Conservation (phyloP, 345 rosid species). For the Populus tremula region DNA sequence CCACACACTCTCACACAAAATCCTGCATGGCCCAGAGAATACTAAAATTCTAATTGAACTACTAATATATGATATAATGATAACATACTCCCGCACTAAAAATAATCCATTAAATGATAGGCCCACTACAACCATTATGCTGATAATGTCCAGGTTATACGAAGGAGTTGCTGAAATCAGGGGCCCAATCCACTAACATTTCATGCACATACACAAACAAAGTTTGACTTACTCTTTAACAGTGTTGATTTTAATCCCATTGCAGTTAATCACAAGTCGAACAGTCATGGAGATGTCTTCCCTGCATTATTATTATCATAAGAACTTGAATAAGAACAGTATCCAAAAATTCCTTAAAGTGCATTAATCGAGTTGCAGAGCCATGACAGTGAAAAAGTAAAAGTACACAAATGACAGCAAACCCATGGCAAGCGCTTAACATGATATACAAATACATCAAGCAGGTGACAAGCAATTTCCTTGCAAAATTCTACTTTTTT, state of each 20-base stretch:
- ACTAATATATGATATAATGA: neutral
- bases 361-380: neutral
- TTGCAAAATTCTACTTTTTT: neutral
- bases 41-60: neutral
- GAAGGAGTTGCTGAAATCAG: slow-evolving; percentile 1
- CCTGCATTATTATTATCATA: slow-evolving; percentile 40
- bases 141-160: neutral
- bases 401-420: neutral
- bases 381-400: neutral
- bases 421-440: neutral
- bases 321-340: slow-evolving; percentile 3
- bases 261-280: slow-evolving; percentile 88
- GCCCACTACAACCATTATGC: neutral
- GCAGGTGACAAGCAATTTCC: neutral
- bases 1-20: neutral
- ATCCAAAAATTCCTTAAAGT: neutral
- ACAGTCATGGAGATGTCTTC: slow-evolving; percentile 83
- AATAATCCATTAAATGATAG: neutral
- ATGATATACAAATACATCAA: neutral
- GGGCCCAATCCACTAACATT: slow-evolving; percentile 7
- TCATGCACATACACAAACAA: neutral
- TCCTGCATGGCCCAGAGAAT: neutral
- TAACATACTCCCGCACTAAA: neutral
- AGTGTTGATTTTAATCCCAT: slow-evolving; percentile 73
- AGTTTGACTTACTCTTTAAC: slow-evolving; percentile 72